Base-by-base conservation (phyloP, 2,329 filamentous ascomycete species). In the Hypoxylon sp. region DNA sequence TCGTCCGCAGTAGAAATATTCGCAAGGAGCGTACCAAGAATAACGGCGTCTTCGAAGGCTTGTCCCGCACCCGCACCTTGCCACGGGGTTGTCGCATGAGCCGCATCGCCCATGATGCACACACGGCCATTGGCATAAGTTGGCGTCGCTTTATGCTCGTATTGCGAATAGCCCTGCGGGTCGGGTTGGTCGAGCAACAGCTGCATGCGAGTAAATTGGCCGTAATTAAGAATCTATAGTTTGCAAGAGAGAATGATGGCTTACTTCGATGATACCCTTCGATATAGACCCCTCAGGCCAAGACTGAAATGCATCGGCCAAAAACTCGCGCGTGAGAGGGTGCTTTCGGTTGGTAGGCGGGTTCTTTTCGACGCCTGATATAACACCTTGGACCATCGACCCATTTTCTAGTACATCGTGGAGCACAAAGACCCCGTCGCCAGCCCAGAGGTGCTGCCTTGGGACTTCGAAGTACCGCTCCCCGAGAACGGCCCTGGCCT, bases 31-130 rank as follows among this genome's bases (percentile, higher is more conserved):
- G 37, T 5, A 3, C 58, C 42, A 0, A 67, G 55, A 29, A 70
- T 46, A n/a, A 61, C 44, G 9, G 59, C 63, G 17, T 70, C 67
- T 39, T 70, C 67, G 5, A 70, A 51, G 5, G 67, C 59, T 31
- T 54, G 11, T 14, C 54, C 55, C 4, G 55, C 67, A 3, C 63
- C 63, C 1, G 55, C 9, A 3, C 63, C 55, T 44, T 70, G 63
- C 50, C 59, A 70, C 1, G 67, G 63, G 2, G 63, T 55, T 19
- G 48, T 64, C 9, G 67, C 44, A 22, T 70, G 63, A 19, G 67
- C 67, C 5, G 63, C 67, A 33, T 66, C 63, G 17, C 67, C 67
- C 2, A 63, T n/a, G 13, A 70, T 42, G 35, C 67, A 67, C 14
- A 63, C 52, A 1, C n/a, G 50, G 3, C 48, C 51, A 13, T 48